Base-by-base conservation (phyloP, 176 grass and related monocot species). In the Aegilops umbellulata region DNA sequence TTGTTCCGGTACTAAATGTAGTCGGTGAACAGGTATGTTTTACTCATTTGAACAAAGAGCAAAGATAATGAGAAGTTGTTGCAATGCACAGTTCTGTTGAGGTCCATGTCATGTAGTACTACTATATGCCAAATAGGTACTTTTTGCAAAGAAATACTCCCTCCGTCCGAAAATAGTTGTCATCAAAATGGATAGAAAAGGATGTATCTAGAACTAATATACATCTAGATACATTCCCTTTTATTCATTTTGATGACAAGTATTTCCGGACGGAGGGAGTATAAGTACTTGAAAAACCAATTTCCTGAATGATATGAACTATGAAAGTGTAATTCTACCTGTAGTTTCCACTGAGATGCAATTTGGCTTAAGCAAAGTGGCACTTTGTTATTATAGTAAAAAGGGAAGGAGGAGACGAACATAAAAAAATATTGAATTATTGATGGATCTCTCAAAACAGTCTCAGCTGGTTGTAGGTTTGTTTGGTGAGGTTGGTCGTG, bases 1-100 rank as follows among this genome's bases (percentile, higher is more conserved):
- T 99, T 82, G 90, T 99, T 91, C 97, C 97, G 30, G 97, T 99
- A 64, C 65, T 99, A 78, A 94, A 94, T 90, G 94, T 91, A 77
- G 97, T 99, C 29, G 97, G 97, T 65, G 97, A 99, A 84, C 97
- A 96, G 97, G 97, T 96, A 86, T 85, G 27, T 75, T 74, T 86
- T 82, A 27, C 62, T 82, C 19, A 79, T 79, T 20, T 46, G 34
- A 60, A 77, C 35, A 77, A 77, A 65, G 39, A 19, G 58, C 42
- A 14, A 41, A 78, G 23, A 69, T 31, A 84, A 85, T 27, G 46
- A 44, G 25, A 41, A 5, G 1, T 30, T 71, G 12, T 75, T 57
- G 7, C 24, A 65, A 17, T 67, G 25, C n/a, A 0, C 4, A 34
- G 24, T 65, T 16, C 66, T 46, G 24, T 65, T 53, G 35, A 31